Percentiles rank a stretch among this genome's conserved stretches.
These are phyloP conservation scores for Pleoardoris graminearum DNA, from an alignment of 2,329 filamentous ascomycete species.

Conservation along the genomic window DNA sequence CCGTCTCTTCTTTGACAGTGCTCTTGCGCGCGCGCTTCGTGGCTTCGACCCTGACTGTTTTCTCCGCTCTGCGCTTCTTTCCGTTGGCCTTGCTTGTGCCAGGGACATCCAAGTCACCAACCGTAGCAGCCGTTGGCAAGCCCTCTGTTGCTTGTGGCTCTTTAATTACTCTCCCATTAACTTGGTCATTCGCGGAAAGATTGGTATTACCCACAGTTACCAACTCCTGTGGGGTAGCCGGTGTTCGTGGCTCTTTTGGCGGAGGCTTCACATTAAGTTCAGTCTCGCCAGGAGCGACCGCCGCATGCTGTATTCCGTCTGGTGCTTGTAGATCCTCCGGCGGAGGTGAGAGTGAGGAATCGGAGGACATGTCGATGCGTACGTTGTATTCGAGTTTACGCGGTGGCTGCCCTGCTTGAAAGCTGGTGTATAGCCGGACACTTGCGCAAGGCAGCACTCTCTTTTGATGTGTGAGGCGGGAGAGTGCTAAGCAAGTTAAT, in stretches of 20 bases:
- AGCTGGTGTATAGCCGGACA: neutral
- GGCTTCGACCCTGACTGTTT: conserved; percentile 10
- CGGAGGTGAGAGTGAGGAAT: conserved; percentile 31
- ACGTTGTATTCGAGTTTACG: conserved; percentile 17
- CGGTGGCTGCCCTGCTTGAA: neutral
- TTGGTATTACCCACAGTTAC: conserved; percentile 6
- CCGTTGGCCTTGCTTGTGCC: conserved; percentile 10
- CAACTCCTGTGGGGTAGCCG: too few species aligned
- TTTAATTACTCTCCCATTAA: too few species aligned
- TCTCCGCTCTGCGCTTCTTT: conserved; percentile 37
- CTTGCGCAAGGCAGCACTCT: neutral
- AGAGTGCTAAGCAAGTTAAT: too few species aligned
- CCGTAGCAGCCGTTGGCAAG: too few species aligned
- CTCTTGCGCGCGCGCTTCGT: conserved; percentile 24
- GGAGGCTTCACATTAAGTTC: too few species aligned
- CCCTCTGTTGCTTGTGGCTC: too few species aligned
- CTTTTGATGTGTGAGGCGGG: too few species aligned
- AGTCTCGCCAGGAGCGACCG: too few species aligned
- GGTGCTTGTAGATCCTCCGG: conserved; percentile 15
- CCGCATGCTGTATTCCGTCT: too few species aligned
- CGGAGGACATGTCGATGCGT: conserved; percentile 18
- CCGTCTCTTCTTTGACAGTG: conserved; percentile 14
- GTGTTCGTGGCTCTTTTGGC: too few species aligned
- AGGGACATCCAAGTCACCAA: too few species aligned
- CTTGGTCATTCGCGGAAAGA: neutral